These are phyloP conservation scores for Austroboletus novae-zelandiae DNA, from an alignment of 1,284 basidiomycete genomes.

Conservation along the genomic window DNA sequence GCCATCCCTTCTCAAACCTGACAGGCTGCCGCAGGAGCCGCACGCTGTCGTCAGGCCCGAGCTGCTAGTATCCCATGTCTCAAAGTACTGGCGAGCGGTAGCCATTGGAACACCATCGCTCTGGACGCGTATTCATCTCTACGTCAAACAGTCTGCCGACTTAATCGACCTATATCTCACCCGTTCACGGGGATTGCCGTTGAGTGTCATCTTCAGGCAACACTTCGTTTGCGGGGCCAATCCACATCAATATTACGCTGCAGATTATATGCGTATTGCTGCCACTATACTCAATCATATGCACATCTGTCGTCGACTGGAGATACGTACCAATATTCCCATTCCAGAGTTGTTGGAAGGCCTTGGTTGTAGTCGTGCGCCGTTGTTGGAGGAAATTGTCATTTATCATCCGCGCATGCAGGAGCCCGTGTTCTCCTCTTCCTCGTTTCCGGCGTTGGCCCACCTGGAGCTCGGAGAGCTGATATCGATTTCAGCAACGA, in stretches of 20 bases:
- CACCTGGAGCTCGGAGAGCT: slow-evolving; percentile 24
- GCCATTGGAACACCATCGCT: slow-evolving; percentile 21
- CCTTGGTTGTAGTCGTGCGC: slow-evolving; percentile 21
- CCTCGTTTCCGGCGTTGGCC: slow-evolving; percentile 23
- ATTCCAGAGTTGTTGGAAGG: slow-evolving; percentile 26
- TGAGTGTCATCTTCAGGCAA: slow-evolving; percentile 24
- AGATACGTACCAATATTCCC: slow-evolving; percentile 26
- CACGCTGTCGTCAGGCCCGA: slow-evolving; percentile 15
- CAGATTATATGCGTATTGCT: slow-evolving; percentile 23
- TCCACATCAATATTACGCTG: slow-evolving; percentile 13
- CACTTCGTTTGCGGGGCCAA: slow-evolving; percentile 20
- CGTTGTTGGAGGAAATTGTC: slow-evolving; percentile 24
- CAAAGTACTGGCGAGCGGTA: slow-evolving; percentile 28
- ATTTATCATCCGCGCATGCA: slow-evolving; percentile 21
- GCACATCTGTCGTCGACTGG: slow-evolving; percentile 24
- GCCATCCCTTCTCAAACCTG: background rate
- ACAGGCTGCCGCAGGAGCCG: slow-evolving; percentile 3
- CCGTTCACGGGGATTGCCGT: slow-evolving; percentile 27
- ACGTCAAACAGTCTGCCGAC: slow-evolving; percentile 26
- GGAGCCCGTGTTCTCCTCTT: slow-evolving; percentile 19
- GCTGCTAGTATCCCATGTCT: slow-evolving; percentile 31
- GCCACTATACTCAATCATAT: slow-evolving; percentile 27
- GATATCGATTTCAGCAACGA: slow-evolving; percentile 15
- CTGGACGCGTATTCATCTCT: slow-evolving; percentile 27
- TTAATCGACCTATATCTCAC: slow-evolving; percentile 27